Base-by-base conservation (phyloP, 139 green algal genomes). In the Coccomyxa sp. region DNA sequence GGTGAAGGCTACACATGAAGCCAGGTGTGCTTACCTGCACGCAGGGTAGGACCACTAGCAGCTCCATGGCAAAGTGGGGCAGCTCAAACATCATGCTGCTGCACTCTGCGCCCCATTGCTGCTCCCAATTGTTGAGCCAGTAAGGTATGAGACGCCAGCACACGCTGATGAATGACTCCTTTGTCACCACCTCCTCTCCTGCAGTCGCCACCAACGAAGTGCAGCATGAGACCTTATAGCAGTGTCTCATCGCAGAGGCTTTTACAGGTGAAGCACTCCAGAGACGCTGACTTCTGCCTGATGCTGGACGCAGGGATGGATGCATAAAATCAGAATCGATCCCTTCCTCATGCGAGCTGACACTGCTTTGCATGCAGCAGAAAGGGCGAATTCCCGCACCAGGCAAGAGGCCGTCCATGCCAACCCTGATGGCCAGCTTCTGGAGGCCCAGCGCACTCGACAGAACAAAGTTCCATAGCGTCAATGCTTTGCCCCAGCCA, bases 71-170 rank as follows among this genome's bases (percentile, higher is more conserved):
- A 90, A 97, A 97, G 84, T 97, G 93, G 12, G 94, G 94, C 80
- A 97, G 91, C 91, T 97, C 94, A 82, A 97, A 97, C 30, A 92
- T 81, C 85, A 92, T 87, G 63, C 66, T 84, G 76, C 80, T 87
- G 84, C 88, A 92, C 76, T 93, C 90, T 60, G 90, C 88, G 57
- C 90, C 90, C 85, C 88, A 93, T 38, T 91, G 82, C 80, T 93
- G 89, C 87, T 97, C 94, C 94, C 94, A 97, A 82, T 93, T 91
- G 87, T 97, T 97, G 28, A 97, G 90, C 91, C 91, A 96, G 88
- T 96, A 97, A 32, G 94, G 94, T 11, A 97, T 91, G 38, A 97
- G 90, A 38, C 94, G 90, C 93, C 94, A 96, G 85, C 87, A 91
- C 75, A 97, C 92, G 83, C 83, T 93, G 79, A 97, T 85, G 81